A percentile compares a stretch with the other conserved stretches of the same genome.
phyloP scores from a whole-genome alignment of 2,329 filamentous ascomycete species.

The Neodidymelliopsis sp. region DNA sequence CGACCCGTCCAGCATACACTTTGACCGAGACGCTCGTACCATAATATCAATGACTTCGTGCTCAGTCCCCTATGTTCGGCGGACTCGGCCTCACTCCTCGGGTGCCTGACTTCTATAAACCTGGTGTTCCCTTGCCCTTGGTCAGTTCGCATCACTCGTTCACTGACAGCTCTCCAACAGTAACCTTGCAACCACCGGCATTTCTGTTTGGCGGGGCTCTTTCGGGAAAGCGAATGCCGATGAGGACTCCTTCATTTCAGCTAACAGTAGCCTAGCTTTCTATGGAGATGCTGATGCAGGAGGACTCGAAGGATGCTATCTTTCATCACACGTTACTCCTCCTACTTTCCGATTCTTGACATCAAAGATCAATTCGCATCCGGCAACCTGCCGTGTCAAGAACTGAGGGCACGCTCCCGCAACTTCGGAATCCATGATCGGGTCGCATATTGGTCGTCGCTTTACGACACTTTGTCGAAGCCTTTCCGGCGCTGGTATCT shows the following conservation, averaged over 20 bases:
- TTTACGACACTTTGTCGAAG: too few species aligned
- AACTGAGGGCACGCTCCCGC: too few species aligned
- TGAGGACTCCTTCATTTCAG: slow-evolving; percentile 1
- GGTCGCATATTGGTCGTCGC: too few species aligned
- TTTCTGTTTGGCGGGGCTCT: neutral
- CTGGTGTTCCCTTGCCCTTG: neutral
- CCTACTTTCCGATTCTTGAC: neutral
- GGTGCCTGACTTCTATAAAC: slow-evolving; percentile 3
- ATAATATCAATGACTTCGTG: neutral
- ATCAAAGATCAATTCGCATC: neutral
- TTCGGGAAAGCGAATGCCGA: neutral
- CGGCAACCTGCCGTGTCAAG: too few species aligned
- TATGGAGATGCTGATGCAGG: neutral
- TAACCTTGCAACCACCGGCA: neutral
- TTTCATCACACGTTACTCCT: neutral
- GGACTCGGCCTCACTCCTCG: slow-evolving; percentile 12
- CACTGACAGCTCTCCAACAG: neutral
- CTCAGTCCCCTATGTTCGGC: slow-evolving; percentile 10
- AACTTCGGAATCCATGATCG: too few species aligned
- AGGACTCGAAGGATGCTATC: neutral
- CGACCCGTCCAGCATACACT: neutral
- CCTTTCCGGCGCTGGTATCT: too few species aligned
- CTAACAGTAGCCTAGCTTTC: slow-evolving; percentile 4
- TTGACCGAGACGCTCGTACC: slow-evolving; percentile 10
- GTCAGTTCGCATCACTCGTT: neutral